Conservation (phyloP, 768 basidiomycete genomes). For the Clavaria fumosa region DNA sequence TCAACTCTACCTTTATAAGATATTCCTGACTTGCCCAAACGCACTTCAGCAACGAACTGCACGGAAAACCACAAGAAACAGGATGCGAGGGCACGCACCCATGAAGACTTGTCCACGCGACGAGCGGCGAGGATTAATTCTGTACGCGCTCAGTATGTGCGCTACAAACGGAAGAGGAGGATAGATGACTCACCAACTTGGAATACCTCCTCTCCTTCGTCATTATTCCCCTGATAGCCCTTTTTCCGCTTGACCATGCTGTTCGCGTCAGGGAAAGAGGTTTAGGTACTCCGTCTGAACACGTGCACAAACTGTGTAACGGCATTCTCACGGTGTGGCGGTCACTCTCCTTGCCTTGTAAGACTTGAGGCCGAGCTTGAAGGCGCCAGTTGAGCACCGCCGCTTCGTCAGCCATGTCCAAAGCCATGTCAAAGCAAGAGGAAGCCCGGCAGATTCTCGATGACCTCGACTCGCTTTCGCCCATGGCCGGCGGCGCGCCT, state of each 20-base stretch:
- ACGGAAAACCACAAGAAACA: too few relatives aligned
- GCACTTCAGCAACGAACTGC: background rate
- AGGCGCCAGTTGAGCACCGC: too few relatives aligned
- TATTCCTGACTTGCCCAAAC: conserved; percentile 35
- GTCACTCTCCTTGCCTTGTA: too few relatives aligned
- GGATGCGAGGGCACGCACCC: conserved; percentile 30
- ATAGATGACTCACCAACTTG: conserved; percentile 30
- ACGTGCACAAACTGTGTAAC: too few relatives aligned
- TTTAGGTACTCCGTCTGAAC: background rate
- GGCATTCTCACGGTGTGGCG: too few relatives aligned
- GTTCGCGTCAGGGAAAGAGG: conserved; percentile 5
- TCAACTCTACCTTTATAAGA: conserved; percentile 44
- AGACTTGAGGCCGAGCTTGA: too few relatives aligned
- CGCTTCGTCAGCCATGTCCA: conserved; percentile 19
- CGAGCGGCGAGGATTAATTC: conserved; percentile 50
- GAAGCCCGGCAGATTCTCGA: conserved; percentile 91
- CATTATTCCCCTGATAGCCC: too few relatives aligned
- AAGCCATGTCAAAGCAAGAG: conserved; percentile 63
- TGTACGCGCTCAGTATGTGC: conserved; percentile 14
- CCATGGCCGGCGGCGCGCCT: conserved; percentile 16
- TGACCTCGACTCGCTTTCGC: conserved; percentile 75
- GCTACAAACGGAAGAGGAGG: background rate
- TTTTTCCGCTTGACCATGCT: conserved; percentile 8
- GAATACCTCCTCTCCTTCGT: conserved; percentile 21
- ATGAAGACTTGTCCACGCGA: conserved; percentile 31